Evolutionary conservation across 1,139 yeast species (phyloP).

Genomic region (Hemisphaericaspora subhashii): DNA sequence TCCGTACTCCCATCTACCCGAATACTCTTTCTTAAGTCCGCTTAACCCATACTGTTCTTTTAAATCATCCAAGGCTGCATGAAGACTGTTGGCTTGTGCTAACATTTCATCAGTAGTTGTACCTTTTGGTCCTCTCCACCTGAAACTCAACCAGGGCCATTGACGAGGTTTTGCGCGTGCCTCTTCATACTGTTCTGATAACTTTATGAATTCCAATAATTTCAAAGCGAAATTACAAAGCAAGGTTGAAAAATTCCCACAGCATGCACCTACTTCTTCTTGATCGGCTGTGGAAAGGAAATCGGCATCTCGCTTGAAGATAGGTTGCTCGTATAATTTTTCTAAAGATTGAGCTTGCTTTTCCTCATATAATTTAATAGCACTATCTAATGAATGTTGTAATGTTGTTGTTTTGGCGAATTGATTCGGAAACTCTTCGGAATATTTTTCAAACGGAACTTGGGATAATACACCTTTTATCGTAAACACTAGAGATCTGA

Average conservation of each 20-base stretch:
- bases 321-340: slow-evolving; percentile 57
- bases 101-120: slow-evolving; percentile 7
- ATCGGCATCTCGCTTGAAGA: slow-evolving; percentile 42
- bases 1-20: slow-evolving; percentile 14
- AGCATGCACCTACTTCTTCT: slow-evolving; percentile 82
- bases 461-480: slow-evolving; percentile 60
- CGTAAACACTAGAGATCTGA: slow-evolving; percentile 66
- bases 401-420: slow-evolving; percentile 44
- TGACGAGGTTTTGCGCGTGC: slow-evolving; percentile 28
- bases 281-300: slow-evolving; percentile 57
- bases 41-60: slow-evolving; percentile 27
- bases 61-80: slow-evolving; percentile 39
- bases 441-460: slow-evolving; percentile 52
- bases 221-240: slow-evolving; percentile 64
- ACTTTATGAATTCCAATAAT: slow-evolving; percentile 46
- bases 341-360: slow-evolving; percentile 61
- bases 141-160: slow-evolving; percentile 61
- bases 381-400: slow-evolving; percentile 49
- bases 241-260: slow-evolving; percentile 75
- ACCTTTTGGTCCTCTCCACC: slow-evolving; percentile 40
- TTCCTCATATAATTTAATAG: slow-evolving; percentile 53
- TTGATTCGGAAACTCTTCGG: slow-evolving; percentile 25
- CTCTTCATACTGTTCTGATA: slow-evolving; percentile 45
- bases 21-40: slow-evolving; percentile 11
- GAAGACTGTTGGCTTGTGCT: slow-evolving; percentile 21